Evolutionary conservation across 306 rosid species (phyloP), one percentile per base, ranked within the genome.

Genomic region (Senna tora): DNA sequence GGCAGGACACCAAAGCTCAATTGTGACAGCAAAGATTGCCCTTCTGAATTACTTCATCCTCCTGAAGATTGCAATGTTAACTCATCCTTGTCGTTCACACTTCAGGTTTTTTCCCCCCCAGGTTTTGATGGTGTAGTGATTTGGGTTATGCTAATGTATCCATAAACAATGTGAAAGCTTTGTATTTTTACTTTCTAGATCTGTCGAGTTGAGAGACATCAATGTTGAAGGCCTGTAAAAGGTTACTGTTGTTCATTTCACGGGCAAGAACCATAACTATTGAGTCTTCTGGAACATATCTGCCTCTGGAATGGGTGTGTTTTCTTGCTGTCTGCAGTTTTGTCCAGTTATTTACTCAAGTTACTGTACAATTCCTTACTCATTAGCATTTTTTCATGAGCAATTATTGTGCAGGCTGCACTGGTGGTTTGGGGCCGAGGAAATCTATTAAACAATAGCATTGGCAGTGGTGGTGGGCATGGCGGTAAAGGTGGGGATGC

Each of bases 31-130:
- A 41, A 89, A 76, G 79, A 80, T 71, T 95, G 99, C 77, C 97
- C 99, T 7, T 6, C 57, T 56, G 99, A 95, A 59, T 85, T 95
- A 71, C 78, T 91, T 71, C 89, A 84, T 69, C 99, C 99, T 34
- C 99, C 99, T 36, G 97, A 95, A 81, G 99, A 95, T 85, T 95
- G 99, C 87, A 95, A 91, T 71, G 97, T 95, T 80, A 95, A 95
- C 77, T 79, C 99, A 62, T 95, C 99, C 19, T 72, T 95, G 66
- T 78, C 99, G 71, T 95, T 95, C 85, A 95, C 99, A 7, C 92
- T 95, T 77, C 97, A 91, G 97, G 99, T 95, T 41, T 41, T 10
- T 10, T 41, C n/a, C n/a, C n/a, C n/a, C n/a, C n/a, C n/a, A 39
- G 64, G 72, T 81, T 80, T 75, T 30, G 33, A 16, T 17, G 46